Conservation (phyloP, 2,329 filamentous ascomycete genomes). For the Aureobasidium musti region DNA sequence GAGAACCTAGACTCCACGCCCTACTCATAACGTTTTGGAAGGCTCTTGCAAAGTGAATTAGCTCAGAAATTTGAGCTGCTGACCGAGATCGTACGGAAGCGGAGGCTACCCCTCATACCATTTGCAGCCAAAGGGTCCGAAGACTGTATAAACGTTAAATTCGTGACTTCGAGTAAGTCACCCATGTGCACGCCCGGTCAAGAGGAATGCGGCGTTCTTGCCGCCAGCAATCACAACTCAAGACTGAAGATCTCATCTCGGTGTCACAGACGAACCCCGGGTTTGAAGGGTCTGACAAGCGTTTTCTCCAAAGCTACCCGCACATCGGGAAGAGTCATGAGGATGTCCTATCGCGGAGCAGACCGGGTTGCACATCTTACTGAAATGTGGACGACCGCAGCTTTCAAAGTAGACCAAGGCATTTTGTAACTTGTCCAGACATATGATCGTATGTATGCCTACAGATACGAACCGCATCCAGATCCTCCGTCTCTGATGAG, state of each 20-base stretch:
- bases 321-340: constrained; percentile 21
- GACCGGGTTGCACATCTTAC: constrained; percentile 11
- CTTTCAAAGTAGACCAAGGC: neutral
- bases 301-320: constrained; percentile 15
- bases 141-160: constrained; percentile 26
- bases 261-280: constrained; percentile 1
- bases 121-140: neutral
- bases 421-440: neutral
- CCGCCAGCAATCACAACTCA: constrained; percentile 1
- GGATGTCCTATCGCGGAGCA: constrained; percentile 1
- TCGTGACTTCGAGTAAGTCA: neutral
- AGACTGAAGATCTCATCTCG: neutral
- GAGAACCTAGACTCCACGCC: neutral
- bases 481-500: neutral
- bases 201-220: constrained; percentile 24
- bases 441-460: neutral
- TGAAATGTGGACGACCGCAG: constrained; percentile 4
- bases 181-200: neutral
- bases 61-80: constrained; percentile 4
- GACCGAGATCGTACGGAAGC: neutral
- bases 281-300: constrained; percentile 11
- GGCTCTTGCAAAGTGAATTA: neutral
- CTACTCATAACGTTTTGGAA: neutral
- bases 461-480: neutral
- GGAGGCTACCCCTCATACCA: constrained; percentile 4